Conservation (phyloP, 768 basidiomycete species). For the Inosperma sp. region DNA sequence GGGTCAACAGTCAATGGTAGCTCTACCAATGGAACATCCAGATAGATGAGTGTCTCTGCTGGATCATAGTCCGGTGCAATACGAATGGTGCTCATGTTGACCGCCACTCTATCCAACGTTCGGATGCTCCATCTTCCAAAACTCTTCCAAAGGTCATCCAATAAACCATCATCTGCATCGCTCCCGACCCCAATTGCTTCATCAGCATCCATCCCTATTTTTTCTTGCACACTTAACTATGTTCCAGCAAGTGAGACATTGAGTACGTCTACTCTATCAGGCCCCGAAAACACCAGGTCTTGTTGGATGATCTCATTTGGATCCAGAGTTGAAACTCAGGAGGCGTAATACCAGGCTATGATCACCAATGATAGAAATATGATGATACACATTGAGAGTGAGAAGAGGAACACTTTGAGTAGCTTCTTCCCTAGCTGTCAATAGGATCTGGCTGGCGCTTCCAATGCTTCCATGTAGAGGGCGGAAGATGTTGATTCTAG, state of each 20-base stretch:
- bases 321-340: constrained; percentile 47
- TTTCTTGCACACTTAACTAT: constrained; percentile 53
- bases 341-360: constrained; percentile 64
- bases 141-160: constrained; percentile 55
- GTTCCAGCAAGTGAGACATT: constrained; percentile 57
- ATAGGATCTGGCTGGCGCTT: constrained; percentile 22
- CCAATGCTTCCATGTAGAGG: constrained; percentile 27
- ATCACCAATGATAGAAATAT: constrained; percentile 42
- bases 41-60: constrained; percentile 36
- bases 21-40: constrained; percentile 48
- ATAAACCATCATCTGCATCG: constrained; percentile 39
- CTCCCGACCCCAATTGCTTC: constrained; percentile 51
- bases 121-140: constrained; percentile 66
- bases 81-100: constrained; percentile 48
- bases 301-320: constrained; percentile 55
- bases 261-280: constrained; percentile 56
- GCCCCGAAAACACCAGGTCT: constrained; percentile 54
- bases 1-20: constrained; percentile 54
- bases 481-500: constrained; percentile 36
- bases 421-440: constrained; percentile 37
- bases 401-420: constrained; percentile 50
- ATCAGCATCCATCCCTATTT: constrained; percentile 67
- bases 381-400: constrained; percentile 48
- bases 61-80: constrained; percentile 43
- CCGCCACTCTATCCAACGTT: constrained; percentile 50